These are phyloP conservation scores for Xylaria sp. DNA, from an alignment of 2,329 filamentous ascomycete genomes.

Conservation along the genomic window DNA sequence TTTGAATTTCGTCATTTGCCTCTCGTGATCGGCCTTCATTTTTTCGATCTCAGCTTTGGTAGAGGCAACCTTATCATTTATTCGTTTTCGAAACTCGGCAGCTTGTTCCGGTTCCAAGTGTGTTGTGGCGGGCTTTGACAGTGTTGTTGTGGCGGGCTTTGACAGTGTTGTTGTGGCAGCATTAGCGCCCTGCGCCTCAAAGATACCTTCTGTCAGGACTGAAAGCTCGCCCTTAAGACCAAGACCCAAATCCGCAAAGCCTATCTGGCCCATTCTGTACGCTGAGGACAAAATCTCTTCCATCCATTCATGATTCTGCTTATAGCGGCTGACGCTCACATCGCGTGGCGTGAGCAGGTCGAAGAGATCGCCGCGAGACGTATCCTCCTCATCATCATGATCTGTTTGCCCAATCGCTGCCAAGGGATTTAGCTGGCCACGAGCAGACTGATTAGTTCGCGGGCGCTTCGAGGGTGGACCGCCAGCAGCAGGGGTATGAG, in stretches of 20 bases:
- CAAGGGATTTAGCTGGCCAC: slow-evolving; percentile 46
- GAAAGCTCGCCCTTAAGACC: slow-evolving; percentile 84
- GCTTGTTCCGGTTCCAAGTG: slow-evolving; percentile 77
- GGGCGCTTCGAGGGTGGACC: slow-evolving; percentile 62
- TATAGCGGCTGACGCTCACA: slow-evolving; percentile 84
- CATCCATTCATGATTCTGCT: slow-evolving; percentile 99
- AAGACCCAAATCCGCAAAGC: slow-evolving; percentile 83
- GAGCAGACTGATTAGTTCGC: slow-evolving; percentile 51
- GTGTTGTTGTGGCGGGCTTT: slow-evolving; percentile 61
- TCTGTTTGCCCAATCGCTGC: slow-evolving; percentile 50
- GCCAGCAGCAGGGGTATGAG: slow-evolving; percentile 50
- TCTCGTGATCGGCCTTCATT: slow-evolving; percentile 80
- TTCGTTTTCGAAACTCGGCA: slow-evolving; percentile 82
- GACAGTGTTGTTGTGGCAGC: slow-evolving; percentile 53
- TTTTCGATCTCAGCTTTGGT: slow-evolving; percentile 82
- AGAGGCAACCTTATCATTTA: slow-evolving; percentile 71
- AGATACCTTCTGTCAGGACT: slow-evolving; percentile 81
- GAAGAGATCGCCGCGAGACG: slow-evolving; percentile 83
- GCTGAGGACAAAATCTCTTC: slow-evolving; percentile 94
- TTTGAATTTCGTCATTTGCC: slow-evolving; percentile 75
- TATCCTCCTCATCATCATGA: slow-evolving; percentile 89
- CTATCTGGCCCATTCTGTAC: slow-evolving; percentile 83
- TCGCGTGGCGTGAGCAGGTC: slow-evolving; percentile 89
- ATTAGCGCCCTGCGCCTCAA: slow-evolving; percentile 67
- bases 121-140: slow-evolving; percentile 66